Evolutionary conservation across 331 rosid genomes (phyloP).

Genomic region (Dryas integrifolia): DNA sequence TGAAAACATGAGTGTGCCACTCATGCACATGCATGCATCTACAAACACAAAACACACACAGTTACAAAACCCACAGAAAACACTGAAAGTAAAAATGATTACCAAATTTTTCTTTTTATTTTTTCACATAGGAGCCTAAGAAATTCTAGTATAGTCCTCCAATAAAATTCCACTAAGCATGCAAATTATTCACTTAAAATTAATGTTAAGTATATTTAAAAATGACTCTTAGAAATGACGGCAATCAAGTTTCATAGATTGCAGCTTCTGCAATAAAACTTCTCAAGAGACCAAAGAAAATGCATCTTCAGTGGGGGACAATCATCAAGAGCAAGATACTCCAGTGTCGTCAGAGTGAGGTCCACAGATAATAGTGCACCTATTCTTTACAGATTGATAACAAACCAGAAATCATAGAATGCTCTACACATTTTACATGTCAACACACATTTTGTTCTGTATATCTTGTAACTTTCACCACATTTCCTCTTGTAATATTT

Average conservation of each 20-base stretch:
- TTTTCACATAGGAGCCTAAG: too few species aligned
- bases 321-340: neutral
- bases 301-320: neutral
- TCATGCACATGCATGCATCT: neutral
- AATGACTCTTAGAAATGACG: neutral
- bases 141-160: too few species aligned
- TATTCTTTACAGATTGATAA: neutral
- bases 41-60: neutral
- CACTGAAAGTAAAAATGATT: neutral
- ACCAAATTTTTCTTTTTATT: neutral
- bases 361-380: conserved; percentile 1
- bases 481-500: neutral
- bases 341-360: neutral
- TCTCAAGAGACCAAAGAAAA: neutral
- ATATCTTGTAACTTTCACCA: neutral
- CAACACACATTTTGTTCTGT: neutral
- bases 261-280: neutral
- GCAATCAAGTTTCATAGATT: neutral
- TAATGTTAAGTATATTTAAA: too few species aligned
- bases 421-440: neutral
- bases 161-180: too few species aligned
- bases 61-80: neutral
- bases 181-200: too few species aligned
- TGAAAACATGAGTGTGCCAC: neutral
- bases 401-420: neutral